Conservation (phyloP, 768 basidiomycete genomes). For the Tylopilus sp. region DNA sequence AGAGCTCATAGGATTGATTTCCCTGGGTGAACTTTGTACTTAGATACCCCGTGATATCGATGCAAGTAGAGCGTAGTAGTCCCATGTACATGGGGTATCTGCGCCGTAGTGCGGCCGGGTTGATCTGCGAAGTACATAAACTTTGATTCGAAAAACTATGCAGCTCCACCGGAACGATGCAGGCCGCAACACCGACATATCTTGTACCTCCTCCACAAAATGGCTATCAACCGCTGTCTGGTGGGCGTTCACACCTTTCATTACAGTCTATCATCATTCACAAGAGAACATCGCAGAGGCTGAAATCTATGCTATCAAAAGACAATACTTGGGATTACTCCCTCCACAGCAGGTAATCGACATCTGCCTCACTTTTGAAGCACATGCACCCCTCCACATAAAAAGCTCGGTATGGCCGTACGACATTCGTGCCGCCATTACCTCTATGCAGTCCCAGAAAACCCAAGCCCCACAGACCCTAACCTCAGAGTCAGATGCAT, state of each 20-base stretch:
- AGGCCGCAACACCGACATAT: slow-evolving; percentile 42
- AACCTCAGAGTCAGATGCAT: slow-evolving; percentile 9
- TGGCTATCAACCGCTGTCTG: slow-evolving; percentile 35
- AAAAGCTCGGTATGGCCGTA: slow-evolving; percentile 70
- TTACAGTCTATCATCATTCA: slow-evolving; percentile 11
- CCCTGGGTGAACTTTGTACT: not conserved
- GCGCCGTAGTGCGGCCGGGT: not conserved
- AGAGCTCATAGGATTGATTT: not conserved
- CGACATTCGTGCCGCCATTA: slow-evolving; percentile 64
- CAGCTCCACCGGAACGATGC: slow-evolving; percentile 63
- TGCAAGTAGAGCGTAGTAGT: too few relatives aligned
- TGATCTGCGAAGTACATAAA: slow-evolving; percentile 36
- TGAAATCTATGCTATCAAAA: slow-evolving; percentile 58
- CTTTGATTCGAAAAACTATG: slow-evolving; percentile 72
- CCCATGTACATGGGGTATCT: not conserved
- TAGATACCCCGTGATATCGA: too few relatives aligned
- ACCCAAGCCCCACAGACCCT: slow-evolving; percentile 22
- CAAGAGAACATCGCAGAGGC: slow-evolving; percentile 35
- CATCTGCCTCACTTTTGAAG: slow-evolving; percentile 69
- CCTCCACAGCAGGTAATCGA: slow-evolving; percentile 73
- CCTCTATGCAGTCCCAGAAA: slow-evolving; percentile 39
- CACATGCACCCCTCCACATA: slow-evolving; percentile 62
- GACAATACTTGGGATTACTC: slow-evolving; percentile 66
- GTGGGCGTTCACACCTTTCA: slow-evolving; percentile 27
- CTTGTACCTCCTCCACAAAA: slow-evolving; percentile 37